Conservation (phyloP, 148 eudicot genomes). For the Rhododendron molle region DNA sequence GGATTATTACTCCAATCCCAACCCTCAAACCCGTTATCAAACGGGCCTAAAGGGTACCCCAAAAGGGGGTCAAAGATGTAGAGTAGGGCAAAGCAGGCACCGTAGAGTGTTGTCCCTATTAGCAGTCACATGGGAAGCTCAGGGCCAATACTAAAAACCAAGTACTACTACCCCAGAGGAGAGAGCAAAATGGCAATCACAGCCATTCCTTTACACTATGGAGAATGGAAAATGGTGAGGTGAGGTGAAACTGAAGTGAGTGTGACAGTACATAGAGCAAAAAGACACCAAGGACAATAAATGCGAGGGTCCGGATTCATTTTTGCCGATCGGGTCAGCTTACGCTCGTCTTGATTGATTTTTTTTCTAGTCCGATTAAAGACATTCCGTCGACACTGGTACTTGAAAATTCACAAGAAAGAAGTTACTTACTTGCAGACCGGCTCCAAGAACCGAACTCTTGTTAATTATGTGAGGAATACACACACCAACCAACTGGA, state of each 20-base stretch:
- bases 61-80: background rate
- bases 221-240: background rate
- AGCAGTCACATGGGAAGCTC: background rate
- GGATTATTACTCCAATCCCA: too few species aligned
- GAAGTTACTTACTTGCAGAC: too few species aligned
- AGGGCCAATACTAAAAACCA: background rate
- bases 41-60: too few species aligned
- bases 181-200: background rate
- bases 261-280: background rate
- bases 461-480: too few species aligned
- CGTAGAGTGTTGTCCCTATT: background rate
- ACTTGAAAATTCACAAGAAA: too few species aligned
- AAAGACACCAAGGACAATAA: background rate
- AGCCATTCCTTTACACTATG: background rate
- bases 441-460: too few species aligned
- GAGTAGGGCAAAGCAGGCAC: background rate
- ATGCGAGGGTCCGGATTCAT: background rate
- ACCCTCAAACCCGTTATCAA: too few species aligned
- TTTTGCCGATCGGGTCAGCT: accelerated
- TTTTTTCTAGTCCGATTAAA: too few species aligned
- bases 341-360: background rate
- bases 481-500: too few species aligned
- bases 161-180: background rate
- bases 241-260: background rate
- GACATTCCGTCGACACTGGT: too few species aligned